A percentile compares a stretch with the other conserved stretches of the same genome.
These are phyloP conservation scores for Fragilaria radians DNA, from an alignment of 108 stramenopile genomes.

Conservation along the genomic window DNA sequence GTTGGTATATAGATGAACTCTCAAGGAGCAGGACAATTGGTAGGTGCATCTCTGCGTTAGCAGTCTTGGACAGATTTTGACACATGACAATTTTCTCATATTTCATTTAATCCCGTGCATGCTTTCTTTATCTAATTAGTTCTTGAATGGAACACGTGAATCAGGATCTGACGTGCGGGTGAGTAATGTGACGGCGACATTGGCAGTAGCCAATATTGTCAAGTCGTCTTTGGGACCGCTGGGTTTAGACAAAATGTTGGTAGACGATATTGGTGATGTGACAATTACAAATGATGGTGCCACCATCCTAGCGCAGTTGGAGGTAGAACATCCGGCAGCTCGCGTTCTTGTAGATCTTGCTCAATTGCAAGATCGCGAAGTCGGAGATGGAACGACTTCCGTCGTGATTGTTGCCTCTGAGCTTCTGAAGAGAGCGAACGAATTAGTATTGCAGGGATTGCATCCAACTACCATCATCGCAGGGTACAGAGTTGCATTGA, in stretches of 20 bases:
- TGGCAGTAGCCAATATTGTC: conserved; percentile 87
- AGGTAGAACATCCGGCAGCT: conserved; percentile 94
- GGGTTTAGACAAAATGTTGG: conserved; percentile 99
- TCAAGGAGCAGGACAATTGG: too few species aligned
- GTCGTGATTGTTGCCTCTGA: conserved; percentile 98
- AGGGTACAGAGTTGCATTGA: conserved; percentile 94
- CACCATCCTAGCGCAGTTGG: conserved; percentile 95
- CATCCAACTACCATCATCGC: conserved; percentile 97
- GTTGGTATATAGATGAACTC: too few species aligned
- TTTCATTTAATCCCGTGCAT: too few species aligned
- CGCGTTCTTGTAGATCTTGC: conserved; percentile 96
- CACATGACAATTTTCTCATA: too few species aligned
- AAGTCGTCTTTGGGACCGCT: conserved; percentile 97
- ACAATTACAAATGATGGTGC: conserved; percentile 99
- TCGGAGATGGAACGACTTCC: conserved; percentile 99
- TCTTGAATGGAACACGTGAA: conserved; percentile 80
- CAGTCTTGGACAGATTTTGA: too few species aligned
- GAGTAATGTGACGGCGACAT: conserved; percentile 97
- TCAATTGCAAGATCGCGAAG: conserved; percentile 96
- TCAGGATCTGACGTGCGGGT: conserved; percentile 92
- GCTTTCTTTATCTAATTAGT: conserved; percentile 24
- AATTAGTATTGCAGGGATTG: conserved; percentile 85
- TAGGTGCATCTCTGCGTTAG: too few species aligned
- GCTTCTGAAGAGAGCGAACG: conserved; percentile 96
- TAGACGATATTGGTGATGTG: conserved; percentile 96